phyloP scores from a whole-genome alignment of 2,329 filamentous ascomycete genomes.

The Fusarium domesticum region DNA sequence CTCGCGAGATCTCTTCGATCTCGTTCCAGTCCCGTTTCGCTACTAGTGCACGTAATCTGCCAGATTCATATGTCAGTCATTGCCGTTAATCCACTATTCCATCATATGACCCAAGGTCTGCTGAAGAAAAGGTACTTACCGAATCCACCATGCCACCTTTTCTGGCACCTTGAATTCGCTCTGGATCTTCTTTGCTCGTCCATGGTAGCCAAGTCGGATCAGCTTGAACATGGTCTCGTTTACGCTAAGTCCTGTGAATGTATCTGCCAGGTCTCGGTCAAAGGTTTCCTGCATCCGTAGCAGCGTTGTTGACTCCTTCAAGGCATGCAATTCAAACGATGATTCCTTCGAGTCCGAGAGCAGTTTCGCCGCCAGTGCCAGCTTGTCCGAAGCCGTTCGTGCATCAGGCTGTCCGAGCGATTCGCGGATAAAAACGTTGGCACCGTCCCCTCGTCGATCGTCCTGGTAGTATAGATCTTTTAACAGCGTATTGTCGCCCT shows the following conservation, averaged over 20 bases:
- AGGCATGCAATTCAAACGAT: slow-evolving; percentile 66
- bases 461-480: slow-evolving; percentile 99
- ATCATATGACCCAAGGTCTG: slow-evolving; percentile 8
- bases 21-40: slow-evolving; percentile 89
- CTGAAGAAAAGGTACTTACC: slow-evolving; percentile 41
- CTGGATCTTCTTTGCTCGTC: slow-evolving; percentile 82
- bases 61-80: slow-evolving; percentile 20
- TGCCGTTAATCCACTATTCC: slow-evolving; percentile 3
- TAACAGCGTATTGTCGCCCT: slow-evolving; percentile 73
- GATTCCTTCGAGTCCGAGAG: slow-evolving; percentile 81
- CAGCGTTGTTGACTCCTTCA: slow-evolving; percentile 78
- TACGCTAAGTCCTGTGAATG: slow-evolving; percentile 78
- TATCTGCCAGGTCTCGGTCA: slow-evolving; percentile 75
- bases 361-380: slow-evolving; percentile 80
- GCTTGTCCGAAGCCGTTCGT: slow-evolving; percentile 73
- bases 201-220: slow-evolving; percentile 75
- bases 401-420: slow-evolving; percentile 70
- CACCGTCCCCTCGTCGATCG: slow-evolving; percentile 83
- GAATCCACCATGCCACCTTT: slow-evolving; percentile 83
- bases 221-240: slow-evolving; percentile 93
- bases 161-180: slow-evolving; percentile 91
- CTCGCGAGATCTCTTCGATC: slow-evolving; percentile 78
- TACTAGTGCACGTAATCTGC: slow-evolving; percentile 78
- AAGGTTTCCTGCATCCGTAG: slow-evolving; percentile 83
- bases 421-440: slow-evolving; percentile 82